Evolutionary conservation across 148 eudicot species (phyloP).

Genomic region (Rhododendron vialii): DNA sequence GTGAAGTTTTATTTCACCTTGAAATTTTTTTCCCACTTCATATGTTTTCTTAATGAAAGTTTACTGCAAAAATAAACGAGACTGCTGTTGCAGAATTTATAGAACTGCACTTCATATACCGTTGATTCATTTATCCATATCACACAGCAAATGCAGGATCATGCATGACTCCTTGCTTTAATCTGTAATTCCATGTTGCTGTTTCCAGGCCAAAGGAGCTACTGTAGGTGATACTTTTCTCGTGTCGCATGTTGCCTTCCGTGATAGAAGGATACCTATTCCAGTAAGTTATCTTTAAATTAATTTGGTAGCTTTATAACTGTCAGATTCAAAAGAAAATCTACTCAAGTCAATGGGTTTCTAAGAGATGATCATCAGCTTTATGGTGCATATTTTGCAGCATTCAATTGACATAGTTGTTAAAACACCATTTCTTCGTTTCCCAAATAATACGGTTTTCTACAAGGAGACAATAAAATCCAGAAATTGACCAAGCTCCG

Average conservation of each 20-base stretch:
- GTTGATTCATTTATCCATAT: background rate
- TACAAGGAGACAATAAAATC: too few relatives aligned
- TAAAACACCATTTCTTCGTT: background rate
- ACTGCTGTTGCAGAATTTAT: background rate
- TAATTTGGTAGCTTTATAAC: background rate
- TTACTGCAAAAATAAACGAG: background rate
- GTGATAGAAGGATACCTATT: conserved; percentile 94
- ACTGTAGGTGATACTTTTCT: conserved; percentile 76
- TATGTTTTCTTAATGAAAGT: background rate
- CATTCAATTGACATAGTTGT: background rate
- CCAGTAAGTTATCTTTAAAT: conserved; percentile 52
- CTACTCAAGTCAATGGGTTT: background rate
- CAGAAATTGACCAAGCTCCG: too few relatives aligned
- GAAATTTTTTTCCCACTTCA: background rate
- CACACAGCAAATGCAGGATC: background rate
- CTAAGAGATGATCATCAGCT: background rate
- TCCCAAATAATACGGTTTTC: too few relatives aligned
- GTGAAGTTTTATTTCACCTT: background rate
- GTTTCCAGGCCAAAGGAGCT: conserved; percentile 86
- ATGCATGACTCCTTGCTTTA: background rate
- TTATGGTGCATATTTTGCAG: background rate
- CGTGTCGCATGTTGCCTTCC: conserved; percentile 83
- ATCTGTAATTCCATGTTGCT: conserved; percentile 3
- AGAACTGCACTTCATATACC: background rate
- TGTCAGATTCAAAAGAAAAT: background rate